A percentile compares a stretch with the other conserved stretches of the same genome.
phyloP scores from a whole-genome alignment of 208 protist genomes.

The Lotmaria passim region DNA sequence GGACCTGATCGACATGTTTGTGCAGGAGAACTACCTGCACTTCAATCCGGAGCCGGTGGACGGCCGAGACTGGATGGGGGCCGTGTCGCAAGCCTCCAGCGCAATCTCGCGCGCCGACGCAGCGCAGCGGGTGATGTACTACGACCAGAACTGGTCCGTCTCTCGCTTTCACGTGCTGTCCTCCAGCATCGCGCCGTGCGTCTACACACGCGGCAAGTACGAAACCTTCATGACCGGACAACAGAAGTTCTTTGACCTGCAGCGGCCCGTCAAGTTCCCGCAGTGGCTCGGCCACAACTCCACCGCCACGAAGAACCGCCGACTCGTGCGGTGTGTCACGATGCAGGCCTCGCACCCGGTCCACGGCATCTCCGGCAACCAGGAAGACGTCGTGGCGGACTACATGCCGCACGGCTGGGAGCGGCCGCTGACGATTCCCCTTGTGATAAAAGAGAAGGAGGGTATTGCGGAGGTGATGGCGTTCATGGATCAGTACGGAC shows the following conservation, averaged over 20 bases:
- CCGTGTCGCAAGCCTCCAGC: constrained; percentile 54
- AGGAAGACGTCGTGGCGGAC: constrained; percentile 81
- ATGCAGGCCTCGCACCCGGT: constrained; percentile 65
- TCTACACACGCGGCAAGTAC: constrained; percentile 87
- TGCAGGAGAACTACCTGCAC: constrained; percentile 96
- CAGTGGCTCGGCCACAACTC: constrained; percentile 90
- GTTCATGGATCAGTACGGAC: constrained; percentile 87
- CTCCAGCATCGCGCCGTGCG: constrained; percentile 81
- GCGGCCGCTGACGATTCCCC: constrained; percentile 56
- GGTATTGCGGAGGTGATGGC: constrained; percentile 74
- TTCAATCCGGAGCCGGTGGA: constrained; percentile 63
- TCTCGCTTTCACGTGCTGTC: constrained; percentile 71
- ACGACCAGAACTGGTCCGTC: constrained; percentile 91
- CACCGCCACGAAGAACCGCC: constrained; percentile 86
- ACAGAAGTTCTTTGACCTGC: constrained; percentile 81
- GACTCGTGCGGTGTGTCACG: constrained; percentile 68
- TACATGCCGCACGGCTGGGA: constrained; percentile 88
- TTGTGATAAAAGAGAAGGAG: constrained; percentile 66
- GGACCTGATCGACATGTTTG: constrained; percentile 94
- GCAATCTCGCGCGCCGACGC: constrained; percentile 82
- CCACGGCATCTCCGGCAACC: constrained; percentile 65
- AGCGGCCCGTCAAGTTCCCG: constrained; percentile 90
- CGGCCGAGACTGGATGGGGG: constrained; percentile 34
- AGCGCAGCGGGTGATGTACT: constrained; percentile 82
- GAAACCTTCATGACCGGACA: constrained; percentile 78